Conservation (phyloP, 2,329 filamentous ascomycete genomes). For the Stenocarpella maydis region DNA sequence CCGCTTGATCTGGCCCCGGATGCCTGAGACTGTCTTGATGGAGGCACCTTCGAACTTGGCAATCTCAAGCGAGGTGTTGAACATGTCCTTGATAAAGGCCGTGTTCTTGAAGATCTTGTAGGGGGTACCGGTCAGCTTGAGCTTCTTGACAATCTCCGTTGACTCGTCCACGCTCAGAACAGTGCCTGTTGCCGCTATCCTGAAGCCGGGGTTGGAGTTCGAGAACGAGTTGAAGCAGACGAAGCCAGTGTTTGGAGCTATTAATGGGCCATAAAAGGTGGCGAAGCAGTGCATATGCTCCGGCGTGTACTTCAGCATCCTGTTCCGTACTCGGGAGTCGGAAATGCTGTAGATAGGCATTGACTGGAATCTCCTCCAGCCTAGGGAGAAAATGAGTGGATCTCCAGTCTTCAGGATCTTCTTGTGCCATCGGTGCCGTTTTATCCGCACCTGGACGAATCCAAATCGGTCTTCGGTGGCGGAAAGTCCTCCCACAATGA, state of each 20-base stretch:
- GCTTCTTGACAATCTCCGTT: slow-evolving; percentile 98
- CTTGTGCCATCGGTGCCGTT: slow-evolving; percentile 98
- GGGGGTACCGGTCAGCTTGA: slow-evolving; percentile 91
- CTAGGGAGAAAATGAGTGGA: slow-evolving; percentile 94
- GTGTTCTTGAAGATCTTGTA: slow-evolving; percentile 99
- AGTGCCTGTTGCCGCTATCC: slow-evolving; percentile 92
- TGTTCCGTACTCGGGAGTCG: slow-evolving; percentile 90
- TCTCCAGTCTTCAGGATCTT: slow-evolving; percentile 99
- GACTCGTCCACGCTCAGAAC: slow-evolving; percentile 94
- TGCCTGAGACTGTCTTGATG: slow-evolving; percentile 94
- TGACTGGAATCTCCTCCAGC: slow-evolving; percentile 94
- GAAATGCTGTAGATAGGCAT: slow-evolving; percentile 94
- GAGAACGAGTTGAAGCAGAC: slow-evolving; percentile 92
- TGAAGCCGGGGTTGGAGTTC: slow-evolving; percentile 85
- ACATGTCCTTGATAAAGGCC: slow-evolving; percentile 99
- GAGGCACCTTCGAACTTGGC: slow-evolving; percentile 97
- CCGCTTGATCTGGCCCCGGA: slow-evolving; percentile 96
- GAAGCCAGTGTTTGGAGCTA: slow-evolving; percentile 95
- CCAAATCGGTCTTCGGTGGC: slow-evolving; percentile 96
- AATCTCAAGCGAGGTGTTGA: slow-evolving; percentile 89
- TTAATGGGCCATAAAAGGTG: slow-evolving; percentile 93
- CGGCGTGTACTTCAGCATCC: slow-evolving; percentile 98
- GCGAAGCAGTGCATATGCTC: slow-evolving; percentile 99
- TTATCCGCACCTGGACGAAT: slow-evolving; percentile 94
- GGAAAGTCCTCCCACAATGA: slow-evolving; percentile 90